Evolutionary conservation across 2,329 filamentous ascomycete species (phyloP), one percentile per base, ranked within the genome.

Genomic region (Neofusicoccum sp.): DNA sequence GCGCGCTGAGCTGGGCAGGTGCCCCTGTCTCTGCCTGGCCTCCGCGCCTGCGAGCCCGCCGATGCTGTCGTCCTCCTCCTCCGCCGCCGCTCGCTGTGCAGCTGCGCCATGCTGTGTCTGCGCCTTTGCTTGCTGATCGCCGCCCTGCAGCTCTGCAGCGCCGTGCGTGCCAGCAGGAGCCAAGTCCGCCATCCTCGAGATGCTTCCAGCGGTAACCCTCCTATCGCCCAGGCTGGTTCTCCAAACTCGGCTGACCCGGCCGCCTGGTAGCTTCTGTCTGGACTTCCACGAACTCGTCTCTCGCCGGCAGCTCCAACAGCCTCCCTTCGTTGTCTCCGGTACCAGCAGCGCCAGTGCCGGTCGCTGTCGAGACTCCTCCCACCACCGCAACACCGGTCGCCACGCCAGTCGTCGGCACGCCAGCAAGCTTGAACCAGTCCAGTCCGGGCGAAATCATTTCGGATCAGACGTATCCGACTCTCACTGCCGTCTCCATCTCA

Each of bases 211-310:
- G 45, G 57, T 60, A 60, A 43, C 12, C 26, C 47, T 49, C 33
- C 34, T 26, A 9, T 43, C 26, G n/a, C 28, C 45, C 53, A 26
- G 16, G 14, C 16, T 26, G 24, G n/a, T 16, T n/a, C 28, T 28
- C 34, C 54, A 14, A 11, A 14, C 28, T 16, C 9, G 24, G 26
- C 51, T 56, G 26, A 43, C 38, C 51, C 51, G 30, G 16, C 12
- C 38, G 5, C 36, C 26, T n/a, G n/a, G 16, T 44, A 57, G 53
- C n/a, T 34, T 14, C 40, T 16, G 34, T 26, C 24, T 60, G 44
- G 57, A 40, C 43, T 5, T 48, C 26, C 11, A 26, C 43, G 4
- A 60, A 60, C 34, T 60, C 57, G 36, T 60, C 44, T 20, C 33
- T 56, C 51, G 36, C 12, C 41, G 11, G 20, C 8, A 30, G 34